Conservation (phyloP, 106 monocot species). For the Cymbidium sinense region DNA sequence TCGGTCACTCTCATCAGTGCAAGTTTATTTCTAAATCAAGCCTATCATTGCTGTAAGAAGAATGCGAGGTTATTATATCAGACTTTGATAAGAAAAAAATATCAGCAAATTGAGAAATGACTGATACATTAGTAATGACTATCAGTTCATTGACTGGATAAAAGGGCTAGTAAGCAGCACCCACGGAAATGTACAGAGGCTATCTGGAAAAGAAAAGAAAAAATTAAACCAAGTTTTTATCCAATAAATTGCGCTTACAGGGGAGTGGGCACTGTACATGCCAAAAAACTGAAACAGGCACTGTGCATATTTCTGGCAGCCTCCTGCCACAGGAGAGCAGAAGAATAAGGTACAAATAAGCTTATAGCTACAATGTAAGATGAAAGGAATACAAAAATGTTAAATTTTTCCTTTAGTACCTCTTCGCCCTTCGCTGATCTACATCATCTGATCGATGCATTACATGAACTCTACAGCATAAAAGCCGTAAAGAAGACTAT, state of each 20-base stretch:
- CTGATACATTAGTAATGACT: neutral
- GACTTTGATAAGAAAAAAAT: neutral
- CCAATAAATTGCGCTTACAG: constrained; percentile 9
- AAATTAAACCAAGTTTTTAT: neutral
- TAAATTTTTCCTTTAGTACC: neutral
- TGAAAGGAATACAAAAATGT: neutral
- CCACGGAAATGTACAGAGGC: neutral
- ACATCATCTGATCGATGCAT: neutral
- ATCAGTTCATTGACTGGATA: neutral
- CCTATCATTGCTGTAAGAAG: too few relatives aligned
- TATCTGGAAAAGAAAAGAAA: neutral
- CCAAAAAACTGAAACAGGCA: constrained; percentile 1
- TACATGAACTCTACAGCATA: constrained; percentile 3
- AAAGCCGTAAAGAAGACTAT: neutral
- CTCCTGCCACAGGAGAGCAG: neutral
- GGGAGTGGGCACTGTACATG: constrained; percentile 2
- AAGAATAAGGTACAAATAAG: neutral
- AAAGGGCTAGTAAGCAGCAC: neutral
- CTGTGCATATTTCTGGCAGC: constrained; percentile 3
- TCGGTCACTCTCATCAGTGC: too few relatives aligned
- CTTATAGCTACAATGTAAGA: neutral
- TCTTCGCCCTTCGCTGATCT: neutral
- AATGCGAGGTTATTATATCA: too few relatives aligned
- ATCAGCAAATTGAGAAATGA: neutral
- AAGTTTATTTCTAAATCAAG: too few relatives aligned